These are phyloP conservation scores for Acanthamoeba triangularis DNA, from an alignment of 208 protist species.

Conservation along the genomic window DNA sequence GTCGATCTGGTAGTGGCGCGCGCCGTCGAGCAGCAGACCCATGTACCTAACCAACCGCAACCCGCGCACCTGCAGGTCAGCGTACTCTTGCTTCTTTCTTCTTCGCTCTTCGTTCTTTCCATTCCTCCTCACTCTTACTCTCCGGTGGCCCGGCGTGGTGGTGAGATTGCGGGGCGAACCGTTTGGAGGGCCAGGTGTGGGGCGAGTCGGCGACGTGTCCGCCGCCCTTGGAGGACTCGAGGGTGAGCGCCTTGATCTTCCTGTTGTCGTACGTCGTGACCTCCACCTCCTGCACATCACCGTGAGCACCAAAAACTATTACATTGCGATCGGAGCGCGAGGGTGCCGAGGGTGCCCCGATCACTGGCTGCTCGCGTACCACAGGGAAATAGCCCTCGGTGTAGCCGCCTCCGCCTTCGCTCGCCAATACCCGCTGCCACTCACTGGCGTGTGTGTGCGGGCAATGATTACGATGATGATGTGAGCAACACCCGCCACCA, in stretches of 20 bases:
- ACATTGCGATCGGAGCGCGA: too few species aligned
- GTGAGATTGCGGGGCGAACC: not conserved
- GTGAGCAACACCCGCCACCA: not conserved
- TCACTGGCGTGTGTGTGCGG: not conserved
- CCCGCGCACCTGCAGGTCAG: too few species aligned
- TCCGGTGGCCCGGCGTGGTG: too few species aligned
- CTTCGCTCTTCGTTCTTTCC: too few species aligned
- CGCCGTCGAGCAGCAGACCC: conserved; percentile 3
- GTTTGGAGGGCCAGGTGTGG: not conserved
- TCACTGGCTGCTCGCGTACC: not conserved
- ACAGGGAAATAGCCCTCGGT: conserved; percentile 17
- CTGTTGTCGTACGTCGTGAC: conserved; percentile 33
- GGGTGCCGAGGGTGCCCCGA: too few species aligned
- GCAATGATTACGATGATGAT: not conserved
- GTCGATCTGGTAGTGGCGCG: not conserved
- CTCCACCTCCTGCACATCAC: conserved; percentile 1
- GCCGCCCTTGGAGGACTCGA: not conserved
- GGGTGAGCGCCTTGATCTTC: not conserved
- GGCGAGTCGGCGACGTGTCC: not conserved
- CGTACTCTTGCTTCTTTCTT: too few species aligned
- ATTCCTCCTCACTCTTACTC: too few species aligned
- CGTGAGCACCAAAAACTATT: not conserved
- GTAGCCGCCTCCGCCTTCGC: not conserved
- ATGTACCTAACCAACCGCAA: not conserved
- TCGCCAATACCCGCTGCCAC: not conserved